A percentile compares a stretch with the other conserved stretches of the same genome.
phyloP scores from a whole-genome alignment of 192 early-diverging fungal species.

The Gaertneriomyces semiglobifer region DNA sequence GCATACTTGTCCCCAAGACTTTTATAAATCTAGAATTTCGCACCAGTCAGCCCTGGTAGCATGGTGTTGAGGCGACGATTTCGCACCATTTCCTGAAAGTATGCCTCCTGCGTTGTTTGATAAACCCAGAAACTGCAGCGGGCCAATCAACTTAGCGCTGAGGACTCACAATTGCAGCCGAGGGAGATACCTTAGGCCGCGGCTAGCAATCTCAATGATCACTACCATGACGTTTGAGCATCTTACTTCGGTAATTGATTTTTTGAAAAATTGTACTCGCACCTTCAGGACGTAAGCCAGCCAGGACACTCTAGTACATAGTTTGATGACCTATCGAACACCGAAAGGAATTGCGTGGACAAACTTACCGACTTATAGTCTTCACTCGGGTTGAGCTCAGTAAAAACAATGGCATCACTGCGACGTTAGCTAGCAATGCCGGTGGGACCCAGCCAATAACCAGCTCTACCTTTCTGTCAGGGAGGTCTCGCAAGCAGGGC shows the following conservation, averaged over 20 bases:
- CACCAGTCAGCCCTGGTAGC: background rate
- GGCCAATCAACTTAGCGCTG: background rate
- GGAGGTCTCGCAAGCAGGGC: slow-evolving; percentile 44
- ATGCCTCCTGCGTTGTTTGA: slow-evolving; percentile 40
- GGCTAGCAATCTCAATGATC: slow-evolving; percentile 41
- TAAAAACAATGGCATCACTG: slow-evolving; percentile 46
- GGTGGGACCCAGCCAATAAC: background rate
- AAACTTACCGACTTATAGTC: slow-evolving; percentile 44
- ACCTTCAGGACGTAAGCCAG: slow-evolving; percentile 43
- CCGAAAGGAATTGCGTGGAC: background rate
- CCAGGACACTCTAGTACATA: slow-evolving; percentile 36
- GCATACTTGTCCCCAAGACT: slow-evolving; percentile 36
- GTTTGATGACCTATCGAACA: background rate
- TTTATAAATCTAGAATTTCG: slow-evolving; percentile 26
- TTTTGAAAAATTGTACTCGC: background rate
- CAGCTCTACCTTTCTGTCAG: slow-evolving; percentile 32
- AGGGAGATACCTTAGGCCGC: slow-evolving; percentile 28
- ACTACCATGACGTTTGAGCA: slow-evolving; percentile 8
- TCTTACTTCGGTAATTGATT: background rate
- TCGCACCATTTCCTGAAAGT: slow-evolving; percentile 41
- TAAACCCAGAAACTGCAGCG: slow-evolving; percentile 40
- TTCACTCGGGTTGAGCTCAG: slow-evolving; percentile 47
- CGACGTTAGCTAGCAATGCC: background rate
- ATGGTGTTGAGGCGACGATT: no score
- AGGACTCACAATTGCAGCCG: no score